Evolutionary conservation across 768 basidiomycete species (phyloP), one percentile per base, ranked within the genome.

Genomic region (Lentinus tigrinus): DNA sequence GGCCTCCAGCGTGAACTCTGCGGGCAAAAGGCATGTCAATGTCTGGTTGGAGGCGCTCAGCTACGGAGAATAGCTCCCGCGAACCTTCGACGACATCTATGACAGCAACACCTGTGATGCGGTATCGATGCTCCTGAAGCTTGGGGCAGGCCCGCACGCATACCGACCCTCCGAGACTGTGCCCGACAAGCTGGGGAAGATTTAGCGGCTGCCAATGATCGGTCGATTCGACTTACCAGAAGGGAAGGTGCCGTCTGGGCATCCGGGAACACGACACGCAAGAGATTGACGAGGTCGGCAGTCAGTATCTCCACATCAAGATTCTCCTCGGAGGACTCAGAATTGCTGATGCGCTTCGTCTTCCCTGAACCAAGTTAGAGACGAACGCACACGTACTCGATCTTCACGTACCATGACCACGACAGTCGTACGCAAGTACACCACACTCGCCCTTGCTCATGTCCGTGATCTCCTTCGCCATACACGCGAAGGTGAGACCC

Each of bases 161-260:
- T 3, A 97, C 95, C 0, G 95, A 88, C 24, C 95, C 96, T 14
- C 97, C 97, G 89, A 99, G 96, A 57, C 93, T 95, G 69, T 99
- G 97, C 0, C 97, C 97, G 9, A 97, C 81, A 16, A 65, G 62
- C 65, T 65, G 38, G 13, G 0, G 21, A 14, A 17, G 21, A 47
- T 31, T 57, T 26, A 57, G 36, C 34, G 21, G 23, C 14, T 7
- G n/a, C 24, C 16, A n/a, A 23, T 21, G 23, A 3, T 31, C 16
- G 19, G 23, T 27, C 46, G 31, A 40, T 10, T 39, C 38, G 14
- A 73, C 83, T 61, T 67, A 95, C 94, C 63, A 98, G 70, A 13
- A 98, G 67, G 0, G 85, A 83, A 0, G 96, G 95, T 5, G 89
- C 80, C 4, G 71, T 66, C 7, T 73, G 68, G 0, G 85, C 77